Evolutionary conservation across 441 rosid species (phyloP), one percentile per base, ranked within the genome.

Genomic region (Gossypium trilobum): DNA sequence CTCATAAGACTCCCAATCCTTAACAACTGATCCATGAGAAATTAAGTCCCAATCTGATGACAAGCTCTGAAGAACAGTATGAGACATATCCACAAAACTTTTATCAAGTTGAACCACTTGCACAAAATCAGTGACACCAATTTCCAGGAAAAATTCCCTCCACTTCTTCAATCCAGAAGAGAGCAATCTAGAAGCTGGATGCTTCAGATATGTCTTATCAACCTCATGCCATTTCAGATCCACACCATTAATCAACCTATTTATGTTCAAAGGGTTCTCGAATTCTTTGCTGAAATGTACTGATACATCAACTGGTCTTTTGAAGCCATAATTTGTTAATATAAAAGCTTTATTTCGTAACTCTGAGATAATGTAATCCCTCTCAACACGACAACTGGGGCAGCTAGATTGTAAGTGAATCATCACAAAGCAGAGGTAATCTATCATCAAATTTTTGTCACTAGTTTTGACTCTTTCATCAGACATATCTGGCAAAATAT

Each of bases 1-100:
- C 80, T 95, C 99, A 57, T 60, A 66, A 64, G 99, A 92, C 78
- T 87, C 97, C 99, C 99, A 95, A 82, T 95, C 99, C 82, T 71
- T 87, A 51, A 74, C 89, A 76, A 77, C 59, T 76, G 78, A 79
- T 52, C 80, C 85, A 0, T 82, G 77, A 55, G 85, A 76, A 69
- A 85, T 52, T 63, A 79, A 74, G 51, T 76, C 80, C 60, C 65
- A 36, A 74, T 81, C 82, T 72, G 75, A 70, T 33, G 48, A 73
- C 66, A 81, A 73, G 70, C 75, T 36, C 68, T 74, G 78, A 65
- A 73, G 72, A 69, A 51, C 60, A 51, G 52, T 69, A 70, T 76
- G 68, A 77, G 76, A 79, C 74, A 90, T 63, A 73, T 91, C 89
- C 50, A 82, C 77, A 76, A 80, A 70, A 77, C 78, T 82, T 85